Percentiles rank a stretch among this genome's conserved stretches.
These are phyloP conservation scores for Cordyceps tenuipes DNA, from an alignment of 2,329 filamentous ascomycete species.

Conservation along the genomic window DNA sequence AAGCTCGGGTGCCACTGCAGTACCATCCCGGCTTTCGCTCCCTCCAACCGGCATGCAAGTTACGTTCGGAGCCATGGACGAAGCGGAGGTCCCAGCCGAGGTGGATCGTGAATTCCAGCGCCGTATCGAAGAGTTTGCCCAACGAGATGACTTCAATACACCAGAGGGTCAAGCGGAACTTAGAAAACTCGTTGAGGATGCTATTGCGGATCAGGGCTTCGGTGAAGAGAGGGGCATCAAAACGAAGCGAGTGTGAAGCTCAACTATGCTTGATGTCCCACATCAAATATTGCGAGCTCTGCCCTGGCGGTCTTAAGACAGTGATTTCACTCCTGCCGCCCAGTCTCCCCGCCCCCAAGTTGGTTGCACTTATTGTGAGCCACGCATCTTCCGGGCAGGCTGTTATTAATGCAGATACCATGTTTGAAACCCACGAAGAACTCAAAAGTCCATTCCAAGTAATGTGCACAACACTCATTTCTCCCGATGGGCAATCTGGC, in stretches of 20 bases:
- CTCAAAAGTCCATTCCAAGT: conserved; percentile 53
- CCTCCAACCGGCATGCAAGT: conserved; percentile 71
- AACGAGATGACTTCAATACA: conserved; percentile 73
- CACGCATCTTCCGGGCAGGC: conserved; percentile 38
- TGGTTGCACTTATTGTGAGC: conserved; percentile 47
- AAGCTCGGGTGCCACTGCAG: not conserved
- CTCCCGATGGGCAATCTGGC: conserved; percentile 32
- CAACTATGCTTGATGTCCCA: conserved; percentile 47
- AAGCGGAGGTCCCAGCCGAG: conserved; percentile 51
- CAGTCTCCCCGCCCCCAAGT: conserved; percentile 38
- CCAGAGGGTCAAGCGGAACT: conserved; percentile 73
- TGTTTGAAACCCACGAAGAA: conserved; percentile 41
- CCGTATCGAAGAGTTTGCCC: conserved; percentile 81
- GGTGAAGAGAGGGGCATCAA: conserved; percentile 59
- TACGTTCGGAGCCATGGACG: conserved; percentile 65
- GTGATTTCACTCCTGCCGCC: conserved; percentile 42
- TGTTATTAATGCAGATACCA: conserved; percentile 38
- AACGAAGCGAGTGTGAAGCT: conserved; percentile 43
- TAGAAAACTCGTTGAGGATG: conserved; percentile 71
- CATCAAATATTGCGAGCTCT: conserved; percentile 46
- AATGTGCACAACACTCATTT: conserved; percentile 38
- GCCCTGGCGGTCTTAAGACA: conserved; percentile 42
- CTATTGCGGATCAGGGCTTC: conserved; percentile 57
- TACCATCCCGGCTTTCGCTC: conserved; percentile 41
- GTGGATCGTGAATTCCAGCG: conserved; percentile 76